Evolutionary conservation across 1,139 yeast species (phyloP), one percentile per base, ranked within the genome.

Genomic region (Waltiozyma sp.): DNA sequence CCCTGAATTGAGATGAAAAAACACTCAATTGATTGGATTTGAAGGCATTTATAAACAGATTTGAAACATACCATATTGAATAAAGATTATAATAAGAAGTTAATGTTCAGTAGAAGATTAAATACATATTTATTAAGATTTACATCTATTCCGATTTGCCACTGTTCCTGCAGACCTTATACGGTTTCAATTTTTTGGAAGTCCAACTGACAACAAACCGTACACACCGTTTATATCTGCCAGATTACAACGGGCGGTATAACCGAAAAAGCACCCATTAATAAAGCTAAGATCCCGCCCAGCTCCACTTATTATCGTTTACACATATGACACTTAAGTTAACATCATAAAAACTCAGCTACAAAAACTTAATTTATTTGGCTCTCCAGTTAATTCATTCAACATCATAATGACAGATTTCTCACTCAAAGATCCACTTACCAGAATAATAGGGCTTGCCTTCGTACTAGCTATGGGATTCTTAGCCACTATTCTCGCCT

Each of bases 381-480:
- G n/a, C 23, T 21, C 23, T 21, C 23, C 4, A 21, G 23, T 21
- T 21, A 26, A 26, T 14, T 10, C 31, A 26, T 11, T 26, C 31
- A 10, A 10, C n/a, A 6, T 26, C 4, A 11, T 9, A 33, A 33
- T 33, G 36, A 19, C 19, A 7, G 36, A 33, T 8, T 15, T 15
- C 19, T 33, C 18, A 15, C 41, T 49, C 34, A 35, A 37, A 2
- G 80, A 79, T 52, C 93, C 93, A 14, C 66, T 85, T 45, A 77
- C 80, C 51, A 79, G 78, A 55, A 83, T 85, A 58, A 83, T 85
- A 37, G 78, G 80, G 1, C 75, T 86, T 34, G 79, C 93, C 19
- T 69, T 82, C 38, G 77, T 84, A 36, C 69, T 85, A 39, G 85
- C 94, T 1, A 68, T 80, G 58, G 95, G 95, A 13, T 85, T 85